Evolutionary conservation across 1,284 basidiomycete species (phyloP).

Genomic region (Phlebopus sp.): DNA sequence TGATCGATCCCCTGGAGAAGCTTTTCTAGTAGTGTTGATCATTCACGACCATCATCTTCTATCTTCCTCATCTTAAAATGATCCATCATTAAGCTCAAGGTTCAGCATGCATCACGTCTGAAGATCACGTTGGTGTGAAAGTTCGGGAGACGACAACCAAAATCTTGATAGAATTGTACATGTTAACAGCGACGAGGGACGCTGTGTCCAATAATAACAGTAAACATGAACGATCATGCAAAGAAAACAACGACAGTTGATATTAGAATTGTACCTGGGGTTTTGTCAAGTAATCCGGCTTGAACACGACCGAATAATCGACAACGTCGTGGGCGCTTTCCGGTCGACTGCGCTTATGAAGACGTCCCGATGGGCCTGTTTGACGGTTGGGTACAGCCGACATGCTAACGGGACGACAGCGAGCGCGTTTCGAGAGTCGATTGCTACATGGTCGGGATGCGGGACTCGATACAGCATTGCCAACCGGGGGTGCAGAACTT

Average conservation of each 20-base stretch:
- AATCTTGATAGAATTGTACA: not conserved
- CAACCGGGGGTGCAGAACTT: constrained; percentile 11
- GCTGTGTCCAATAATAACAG: not conserved
- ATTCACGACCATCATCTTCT: not conserved
- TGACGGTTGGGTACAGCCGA: not conserved
- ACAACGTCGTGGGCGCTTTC: not conserved
- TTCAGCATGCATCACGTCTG: too few relatives aligned
- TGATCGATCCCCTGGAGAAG: constrained; percentile 74
- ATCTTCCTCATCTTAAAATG: not conserved
- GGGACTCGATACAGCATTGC: constrained; percentile 13
- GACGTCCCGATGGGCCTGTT: not conserved
- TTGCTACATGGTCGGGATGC: not conserved
- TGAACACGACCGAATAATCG: not conserved
- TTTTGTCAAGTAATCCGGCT: not conserved
- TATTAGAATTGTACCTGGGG: not conserved
- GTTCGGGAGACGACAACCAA: not conserved
- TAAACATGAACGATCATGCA: not conserved
- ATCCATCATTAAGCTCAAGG: too few relatives aligned
- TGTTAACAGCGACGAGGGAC: not conserved
- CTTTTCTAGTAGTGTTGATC: constrained; percentile 37
- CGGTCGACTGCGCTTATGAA: not conserved
- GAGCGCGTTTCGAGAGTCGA: not conserved
- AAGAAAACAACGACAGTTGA: not conserved
- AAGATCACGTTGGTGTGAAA: not conserved
- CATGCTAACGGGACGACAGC: not conserved